Percentiles rank a stretch among this genome's conserved stretches.
Evolutionary conservation across 2,329 filamentous ascomycete species (phyloP).

Genomic region (Diaporthe sp.): DNA sequence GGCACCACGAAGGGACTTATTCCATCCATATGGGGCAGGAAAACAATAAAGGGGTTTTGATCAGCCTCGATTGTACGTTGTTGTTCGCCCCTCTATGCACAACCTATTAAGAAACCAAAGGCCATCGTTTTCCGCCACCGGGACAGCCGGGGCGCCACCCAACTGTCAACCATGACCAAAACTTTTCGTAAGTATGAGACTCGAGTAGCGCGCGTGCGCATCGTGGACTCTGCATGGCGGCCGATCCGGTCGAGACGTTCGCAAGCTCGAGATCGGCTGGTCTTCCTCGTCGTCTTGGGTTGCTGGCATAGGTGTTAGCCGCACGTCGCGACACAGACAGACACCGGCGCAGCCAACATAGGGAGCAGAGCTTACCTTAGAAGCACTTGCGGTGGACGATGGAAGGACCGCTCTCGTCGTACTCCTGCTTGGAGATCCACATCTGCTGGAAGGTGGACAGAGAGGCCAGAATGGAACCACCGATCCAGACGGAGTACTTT

Average conservation of each 20-base stretch:
- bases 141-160: slow-evolving; percentile 63
- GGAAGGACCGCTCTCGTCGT: slow-evolving; percentile 99
- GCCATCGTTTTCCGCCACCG: slow-evolving; percentile 61
- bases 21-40: slow-evolving; percentile 49
- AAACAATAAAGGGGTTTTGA: slow-evolving; percentile 66
- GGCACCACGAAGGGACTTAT: slow-evolving; percentile 45
- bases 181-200: slow-evolving; percentile 71
- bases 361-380: slow-evolving; percentile 76
- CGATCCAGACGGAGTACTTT: slow-evolving; percentile 99
- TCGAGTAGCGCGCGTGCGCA: slow-evolving; percentile 64
- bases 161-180: slow-evolving; percentile 68
- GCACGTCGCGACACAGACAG: neutral
- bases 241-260: slow-evolving; percentile 62
- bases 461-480: slow-evolving; percentile 99
- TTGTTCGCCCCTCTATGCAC: slow-evolving; percentile 62
- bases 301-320: slow-evolving; percentile 30
- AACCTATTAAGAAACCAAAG: slow-evolving; percentile 65
- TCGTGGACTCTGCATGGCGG: slow-evolving; percentile 59
- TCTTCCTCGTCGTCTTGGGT: slow-evolving; percentile 44
- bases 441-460: slow-evolving; percentile 99
- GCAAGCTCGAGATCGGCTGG: slow-evolving; percentile 51
- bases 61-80: slow-evolving; percentile 66
- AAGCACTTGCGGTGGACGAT: slow-evolving; percentile 99
- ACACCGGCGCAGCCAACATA: too few relatives aligned
- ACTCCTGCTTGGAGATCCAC: slow-evolving; percentile 99